Evolutionary conservation across 805 yeast species (phyloP), one percentile per base, ranked within the genome.

Genomic region (Metschnikowia kunwiensis): DNA sequence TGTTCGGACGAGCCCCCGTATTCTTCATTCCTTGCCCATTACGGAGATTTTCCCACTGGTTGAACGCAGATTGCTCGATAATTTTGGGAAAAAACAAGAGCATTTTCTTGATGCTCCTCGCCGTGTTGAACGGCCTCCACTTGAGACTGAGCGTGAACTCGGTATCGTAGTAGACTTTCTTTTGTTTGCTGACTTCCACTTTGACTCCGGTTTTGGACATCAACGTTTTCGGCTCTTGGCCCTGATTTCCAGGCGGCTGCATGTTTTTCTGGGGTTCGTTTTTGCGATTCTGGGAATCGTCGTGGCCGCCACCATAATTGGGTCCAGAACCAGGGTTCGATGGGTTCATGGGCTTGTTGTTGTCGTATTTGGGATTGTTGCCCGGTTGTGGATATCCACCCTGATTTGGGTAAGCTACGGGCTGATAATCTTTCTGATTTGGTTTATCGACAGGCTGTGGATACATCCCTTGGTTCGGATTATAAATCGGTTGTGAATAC

Each of bases 131-230:
- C 3, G 45, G 45, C 17, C 45, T 24, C 45, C 45, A 41, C 17
- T 34, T 32, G 27, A 41, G 45, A 26, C 45, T 39, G 19, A 41
- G 32, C n/a, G 32, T 41, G 34, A 41, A 41, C 21, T 39, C 45
- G 8, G 42, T 41, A 8, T 37, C 36, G 19, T 27, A 30, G 7
- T 36, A 16, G 24, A 31, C 17, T 7, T 25, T 24, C 24, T 27
- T 31, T 13, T 32, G 24, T n/a, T 31, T 36, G 31, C 23, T 22
- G 24, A 36, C 32, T 7, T 36, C 40, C 10, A 36, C 24, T 14
- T 27, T 36, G 16, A 36, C 28, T 2, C 40, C 40, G 8, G 14
- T 31, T 14, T 24, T n/a, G 7, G 27, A 15, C 19, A 36, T 6
- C 7, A 36, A 5, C 14, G 34, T 36, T 13, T 15, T 36, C 20